Base-by-base conservation (phyloP, 2,329 filamentous ascomycete genomes). In the Fonsecaea monophora region DNA sequence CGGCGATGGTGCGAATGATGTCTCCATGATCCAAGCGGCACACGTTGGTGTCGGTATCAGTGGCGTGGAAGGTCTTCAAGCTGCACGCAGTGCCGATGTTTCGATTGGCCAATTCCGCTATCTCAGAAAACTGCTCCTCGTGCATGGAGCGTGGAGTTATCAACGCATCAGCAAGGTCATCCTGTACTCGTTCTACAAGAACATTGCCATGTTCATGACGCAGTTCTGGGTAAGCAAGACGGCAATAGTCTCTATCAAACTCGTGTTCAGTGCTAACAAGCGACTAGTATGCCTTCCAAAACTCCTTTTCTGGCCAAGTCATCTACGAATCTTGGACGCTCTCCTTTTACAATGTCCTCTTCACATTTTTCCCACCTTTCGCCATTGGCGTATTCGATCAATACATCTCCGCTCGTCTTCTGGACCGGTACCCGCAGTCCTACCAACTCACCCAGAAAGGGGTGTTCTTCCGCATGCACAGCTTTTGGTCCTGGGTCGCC, bases 11-110 rank as follows among this genome's bases (percentile, higher is more conserved):
- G 95, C 95, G 55, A 99, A 99, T 80, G 95, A 99, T 75, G 95
- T 99, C n/a, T 97, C 94, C 18, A 99, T 99, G 95, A 99, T 99
- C 63, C 95, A 99, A 82, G 95, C 95, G 10, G 95, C 95, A 12
- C 95, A 99, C 77, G 96, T 99, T 71, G 95, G 95, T 71, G 92
- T 99, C 53, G 95, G 95, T 79, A 99, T 99, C 78, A 97, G 93
- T 75, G 95, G 95, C 79, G 87, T 96, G 71, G 95, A 99, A 85
- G 95, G 95, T 84, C 87, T 99, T 0, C 95, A 99, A 81, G 95
- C 95, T 55, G 95, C 95, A 56, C 89, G 95, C 75, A 97, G 93
- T 74, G 95, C 95, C 65, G 95, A 99, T 81, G 92, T 99, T 55
- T 90, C 94, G 8, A 97, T 99, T 76, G 95, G 88, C 0, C 95